These are phyloP conservation scores for Yamadazyma sp. DNA, from an alignment of 805 yeast species.

Conservation along the genomic window DNA sequence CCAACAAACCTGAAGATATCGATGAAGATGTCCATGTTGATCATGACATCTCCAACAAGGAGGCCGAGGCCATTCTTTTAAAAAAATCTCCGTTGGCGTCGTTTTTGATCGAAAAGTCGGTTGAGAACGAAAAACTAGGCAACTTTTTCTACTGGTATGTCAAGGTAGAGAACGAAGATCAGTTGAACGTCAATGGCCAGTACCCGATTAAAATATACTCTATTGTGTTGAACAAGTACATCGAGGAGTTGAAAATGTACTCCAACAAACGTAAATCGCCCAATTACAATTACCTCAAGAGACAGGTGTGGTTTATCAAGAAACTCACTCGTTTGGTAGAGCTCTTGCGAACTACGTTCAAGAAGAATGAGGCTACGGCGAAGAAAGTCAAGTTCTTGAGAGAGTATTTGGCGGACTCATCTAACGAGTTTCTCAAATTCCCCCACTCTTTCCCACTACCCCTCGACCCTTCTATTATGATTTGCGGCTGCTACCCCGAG, in stretches of 20 bases:
- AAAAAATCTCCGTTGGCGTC: slow-evolving; percentile 63
- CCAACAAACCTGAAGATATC: slow-evolving; percentile 4
- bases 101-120: slow-evolving; percentile 72
- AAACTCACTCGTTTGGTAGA: slow-evolving; percentile 65
- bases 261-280: slow-evolving; percentile 29
- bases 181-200: slow-evolving; percentile 21
- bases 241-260: slow-evolving; percentile 33
- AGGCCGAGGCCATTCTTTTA: slow-evolving; percentile 18
- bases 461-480: slow-evolving; percentile 72
- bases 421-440: slow-evolving; percentile 39
- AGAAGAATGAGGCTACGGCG: slow-evolving; percentile 70
- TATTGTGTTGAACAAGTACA: slow-evolving; percentile 40
- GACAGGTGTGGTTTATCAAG: slow-evolving; percentile 70
- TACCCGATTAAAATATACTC: slow-evolving; percentile 29
- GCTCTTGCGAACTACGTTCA: slow-evolving; percentile 51
- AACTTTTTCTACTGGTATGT: slow-evolving; percentile 90
- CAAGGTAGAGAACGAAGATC: slow-evolving; percentile 81
- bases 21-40: slow-evolving; percentile 5
- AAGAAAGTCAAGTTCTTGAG: slow-evolving; percentile 71
- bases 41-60: slow-evolving; percentile 5
- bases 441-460: slow-evolving; percentile 67
- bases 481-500: slow-evolving; percentile 75
- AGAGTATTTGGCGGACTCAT: slow-evolving; percentile 50
- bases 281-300: slow-evolving; percentile 40
- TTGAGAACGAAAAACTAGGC: slow-evolving; percentile 65